These are phyloP conservation scores for Cenchrus purpureus DNA, from an alignment of 176 grass and related monocot genomes.

Conservation along the genomic window DNA sequence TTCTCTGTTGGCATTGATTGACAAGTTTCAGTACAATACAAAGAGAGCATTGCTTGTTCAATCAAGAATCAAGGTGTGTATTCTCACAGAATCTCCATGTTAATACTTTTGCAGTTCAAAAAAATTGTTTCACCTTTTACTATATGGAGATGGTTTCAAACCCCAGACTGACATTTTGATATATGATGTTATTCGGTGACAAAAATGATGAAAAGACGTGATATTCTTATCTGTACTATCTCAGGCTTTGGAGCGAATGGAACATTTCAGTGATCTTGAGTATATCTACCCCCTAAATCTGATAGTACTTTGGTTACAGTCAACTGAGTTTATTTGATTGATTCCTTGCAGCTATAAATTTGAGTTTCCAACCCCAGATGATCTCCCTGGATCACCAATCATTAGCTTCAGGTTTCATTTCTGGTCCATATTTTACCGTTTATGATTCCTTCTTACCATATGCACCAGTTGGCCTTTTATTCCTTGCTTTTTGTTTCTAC, in stretches of 20 bases:
- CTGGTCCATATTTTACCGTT: slow-evolving; percentile 13
- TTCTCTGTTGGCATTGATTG: slow-evolving; percentile 79
- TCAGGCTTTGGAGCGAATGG: slow-evolving; percentile 93
- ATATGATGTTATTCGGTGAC: neutral
- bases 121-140: neutral
- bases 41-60: slow-evolving; percentile 98
- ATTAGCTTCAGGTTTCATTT: slow-evolving; percentile 94
- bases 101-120: slow-evolving; percentile 2
- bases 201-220: slow-evolving; percentile 21
- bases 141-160: neutral
- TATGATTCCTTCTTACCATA: slow-evolving; percentile 3
- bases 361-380: slow-evolving; percentile 96
- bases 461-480: slow-evolving; percentile 17
- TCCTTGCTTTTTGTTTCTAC: neutral
- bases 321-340: slow-evolving; percentile 31
- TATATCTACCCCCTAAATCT: slow-evolving; percentile 46
- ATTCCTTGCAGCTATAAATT: slow-evolving; percentile 87
- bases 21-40: slow-evolving; percentile 96
- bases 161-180: neutral
- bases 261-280: slow-evolving; percentile 97
- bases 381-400: slow-evolving; percentile 86
- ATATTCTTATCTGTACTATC: slow-evolving; percentile 24
- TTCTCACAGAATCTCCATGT: slow-evolving; percentile 15
- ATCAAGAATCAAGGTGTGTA: slow-evolving; percentile 92
- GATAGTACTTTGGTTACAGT: slow-evolving; percentile 34